phyloP scores from a whole-genome alignment of 116 monocot genomes.

The Posidonia oceanica region DNA sequence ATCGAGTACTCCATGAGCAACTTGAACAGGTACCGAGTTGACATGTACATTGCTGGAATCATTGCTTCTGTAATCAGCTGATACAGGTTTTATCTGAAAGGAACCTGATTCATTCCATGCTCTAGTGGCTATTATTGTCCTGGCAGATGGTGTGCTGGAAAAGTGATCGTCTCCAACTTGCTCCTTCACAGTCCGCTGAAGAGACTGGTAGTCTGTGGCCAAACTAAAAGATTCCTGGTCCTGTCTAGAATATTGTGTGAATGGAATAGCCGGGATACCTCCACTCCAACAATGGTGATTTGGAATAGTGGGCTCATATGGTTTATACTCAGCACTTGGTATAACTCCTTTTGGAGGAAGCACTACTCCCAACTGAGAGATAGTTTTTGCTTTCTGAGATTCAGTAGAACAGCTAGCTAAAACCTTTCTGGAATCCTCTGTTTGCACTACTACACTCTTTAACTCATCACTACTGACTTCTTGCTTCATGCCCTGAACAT shows the following conservation, averaged over 20 bases:
- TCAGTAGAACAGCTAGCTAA: neutral
- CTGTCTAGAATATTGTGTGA: constrained; percentile 31
- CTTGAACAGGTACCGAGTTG: constrained; percentile 26
- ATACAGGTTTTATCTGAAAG: constrained; percentile 23
- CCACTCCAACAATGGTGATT: constrained; percentile 11
- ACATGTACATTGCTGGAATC: constrained; percentile 16
- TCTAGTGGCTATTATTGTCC: constrained; percentile 18
- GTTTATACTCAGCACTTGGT: constrained; percentile 15
- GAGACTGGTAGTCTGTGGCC: constrained; percentile 21
- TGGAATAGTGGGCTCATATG: neutral
- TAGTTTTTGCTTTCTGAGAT: constrained; percentile 10
- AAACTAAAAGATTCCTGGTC: constrained; percentile 32
- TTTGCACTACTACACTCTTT: constrained; percentile 3
- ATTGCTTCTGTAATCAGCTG: constrained; percentile 13
- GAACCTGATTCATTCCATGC: constrained; percentile 12
- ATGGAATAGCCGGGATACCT: constrained; percentile 19
- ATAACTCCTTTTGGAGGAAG: constrained; percentile 20
- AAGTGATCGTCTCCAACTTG: constrained; percentile 4
- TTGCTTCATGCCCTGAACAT: constrained; percentile 19
- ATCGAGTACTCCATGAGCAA: constrained; percentile 21
- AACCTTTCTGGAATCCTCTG: constrained; percentile 5
- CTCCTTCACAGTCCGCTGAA: constrained; percentile 15
- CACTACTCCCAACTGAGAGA: constrained; percentile 13
- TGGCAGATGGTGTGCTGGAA: constrained; percentile 1
- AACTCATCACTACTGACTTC: constrained; percentile 11